A percentile compares a stretch with the other conserved stretches of the same genome.
These are phyloP conservation scores for Apiotrichum montevideense DNA, from an alignment of 1,284 basidiomycete genomes.

Conservation along the genomic window DNA sequence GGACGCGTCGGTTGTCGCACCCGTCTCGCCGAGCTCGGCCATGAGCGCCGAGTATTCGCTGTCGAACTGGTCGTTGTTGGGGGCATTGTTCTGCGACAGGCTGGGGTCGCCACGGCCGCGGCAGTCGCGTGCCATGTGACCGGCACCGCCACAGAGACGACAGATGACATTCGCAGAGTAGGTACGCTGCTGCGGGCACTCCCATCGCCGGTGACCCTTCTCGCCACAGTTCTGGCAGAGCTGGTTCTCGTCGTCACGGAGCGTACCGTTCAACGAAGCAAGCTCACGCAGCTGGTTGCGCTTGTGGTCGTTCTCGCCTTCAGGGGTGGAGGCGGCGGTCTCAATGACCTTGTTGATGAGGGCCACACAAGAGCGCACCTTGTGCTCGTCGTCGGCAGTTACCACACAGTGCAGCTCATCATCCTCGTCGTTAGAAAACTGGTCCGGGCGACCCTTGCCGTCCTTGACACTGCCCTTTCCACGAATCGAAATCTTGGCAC, in stretches of 20 bases:
- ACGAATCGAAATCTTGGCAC: constrained; percentile 96
- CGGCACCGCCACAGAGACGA: constrained; percentile 85
- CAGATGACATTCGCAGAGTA: constrained; percentile 97
- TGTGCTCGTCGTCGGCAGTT: constrained; percentile 84
- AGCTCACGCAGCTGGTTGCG: constrained; percentile 97
- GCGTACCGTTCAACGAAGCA: constrained; percentile 94
- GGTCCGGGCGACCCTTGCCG: constrained; percentile 89
- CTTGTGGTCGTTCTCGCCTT: constrained; percentile 99
- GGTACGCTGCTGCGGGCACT: constrained; percentile 92
- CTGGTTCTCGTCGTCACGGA: constrained; percentile 99
- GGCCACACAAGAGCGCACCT: constrained; percentile 82
- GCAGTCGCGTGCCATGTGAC: constrained; percentile 96
- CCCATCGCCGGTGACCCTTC: constrained; percentile 79
- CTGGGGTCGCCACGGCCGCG: constrained; percentile 54
- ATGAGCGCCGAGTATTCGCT: constrained; percentile 95
- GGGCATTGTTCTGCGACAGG: constrained; percentile 44
- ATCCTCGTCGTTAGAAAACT: constrained; percentile 90
- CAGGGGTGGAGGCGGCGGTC: constrained; percentile 96
- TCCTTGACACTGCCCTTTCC: constrained; percentile 99
- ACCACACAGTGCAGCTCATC: constrained; percentile 99
- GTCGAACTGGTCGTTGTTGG: constrained; percentile 59
- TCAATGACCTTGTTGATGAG: constrained; percentile 98
- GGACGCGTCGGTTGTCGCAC: constrained; percentile 35
- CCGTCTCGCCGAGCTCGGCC: constrained; percentile 92
- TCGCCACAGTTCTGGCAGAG: constrained; percentile 97